Evolutionary conservation across 2,329 filamentous ascomycete genomes (phyloP), one percentile per base, ranked within the genome.

Genomic region (Apiospora pterosperma): DNA sequence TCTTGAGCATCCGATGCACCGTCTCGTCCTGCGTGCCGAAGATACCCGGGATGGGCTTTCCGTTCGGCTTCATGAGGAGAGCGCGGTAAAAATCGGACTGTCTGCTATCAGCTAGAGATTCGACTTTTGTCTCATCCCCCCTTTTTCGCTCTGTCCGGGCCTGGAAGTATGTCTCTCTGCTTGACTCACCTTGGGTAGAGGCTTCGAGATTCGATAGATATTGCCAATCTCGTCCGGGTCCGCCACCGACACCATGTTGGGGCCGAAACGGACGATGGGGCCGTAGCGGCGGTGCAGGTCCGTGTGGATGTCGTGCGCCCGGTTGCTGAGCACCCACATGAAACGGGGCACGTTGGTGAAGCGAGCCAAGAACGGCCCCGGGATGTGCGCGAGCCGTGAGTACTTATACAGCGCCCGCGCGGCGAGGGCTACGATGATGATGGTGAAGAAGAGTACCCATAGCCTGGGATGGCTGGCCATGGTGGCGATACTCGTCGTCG

Each of bases 361-460:
- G 3, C 28, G 52, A 25, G 61, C 61, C 41, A 2, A 63, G 38
- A 66, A 64, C 5, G 71, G 71, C 2, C 71, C 71, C 1, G 71
- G 70, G 8, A 73, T 66, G 39, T 70, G 69, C 16, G 66, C 48
- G 14, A 73, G 44, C 16, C 66, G 68, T 44, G 61, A 65, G 64
- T 67, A 71, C 19, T 62, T 36, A n/a, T n/a, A n/a, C n/a, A n/a
- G n/a, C n/a, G n/a, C n/a, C n/a, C n/a, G n/a, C n/a, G n/a, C n/a
- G n/a, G n/a, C n/a, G n/a, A n/a, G n/a, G n/a, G n/a, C n/a, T n/a
- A n/a, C n/a, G n/a, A n/a, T n/a, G n/a, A n/a, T n/a, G n/a, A n/a
- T n/a, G n/a, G n/a, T n/a, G n/a, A n/a, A n/a, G n/a, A n/a, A n/a
- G n/a, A n/a, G n/a, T n/a, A n/a, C n/a, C n/a, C n/a, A n/a, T n/a